Evolutionary conservation across 2,329 filamentous ascomycete species (phyloP), one percentile per base, ranked within the genome.

Genomic region (Claviceps cyperi): DNA sequence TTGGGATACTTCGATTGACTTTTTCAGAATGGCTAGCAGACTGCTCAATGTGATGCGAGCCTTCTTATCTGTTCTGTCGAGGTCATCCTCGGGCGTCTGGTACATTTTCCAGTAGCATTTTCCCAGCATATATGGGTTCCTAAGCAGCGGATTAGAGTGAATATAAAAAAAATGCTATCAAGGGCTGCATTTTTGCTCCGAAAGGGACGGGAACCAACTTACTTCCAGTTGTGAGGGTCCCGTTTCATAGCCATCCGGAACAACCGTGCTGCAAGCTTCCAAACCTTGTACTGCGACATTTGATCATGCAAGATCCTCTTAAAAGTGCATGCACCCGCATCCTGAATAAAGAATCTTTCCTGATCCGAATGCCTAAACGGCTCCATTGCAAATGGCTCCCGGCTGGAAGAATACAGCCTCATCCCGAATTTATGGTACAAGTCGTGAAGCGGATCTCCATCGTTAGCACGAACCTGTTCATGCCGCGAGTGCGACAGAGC

Each of bases 41-140:
- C 61, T 62, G 38, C 68, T 57, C 56, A 66, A 50, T 54, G 55
- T 60, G 5, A 67, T 58, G 46, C 56, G 59, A 9, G 59, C 51
- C 13, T 57, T 58, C 24, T 62, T 57, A 46, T 76, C 74, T 45
- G 68, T 70, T 7, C 60, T 60, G 40, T 72, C 70, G 2, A 77
- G 65, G 1, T 65, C 56, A 8, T 71, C 69, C 0, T 60, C 56
- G 0, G 71, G 66, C 46, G 71, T 75, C 53, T 74, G 70, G 55
- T 77, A 77, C 75, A 81, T 79, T 59, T 81, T 81, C 77, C 77
- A 81, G 40, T 78, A 69, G 53, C 77, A 81, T 56, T 81, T 81
- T 47, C 74, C 70, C 47, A 77, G 68, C 77, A 81, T 80, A 58
- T 78, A 80, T 0, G 73, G 66, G 52, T 77, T 79, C 55, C 71